These are phyloP conservation scores for Bombardia bombarda DNA, from an alignment of 495 filamentous ascomycete species.

Conservation along the genomic window DNA sequence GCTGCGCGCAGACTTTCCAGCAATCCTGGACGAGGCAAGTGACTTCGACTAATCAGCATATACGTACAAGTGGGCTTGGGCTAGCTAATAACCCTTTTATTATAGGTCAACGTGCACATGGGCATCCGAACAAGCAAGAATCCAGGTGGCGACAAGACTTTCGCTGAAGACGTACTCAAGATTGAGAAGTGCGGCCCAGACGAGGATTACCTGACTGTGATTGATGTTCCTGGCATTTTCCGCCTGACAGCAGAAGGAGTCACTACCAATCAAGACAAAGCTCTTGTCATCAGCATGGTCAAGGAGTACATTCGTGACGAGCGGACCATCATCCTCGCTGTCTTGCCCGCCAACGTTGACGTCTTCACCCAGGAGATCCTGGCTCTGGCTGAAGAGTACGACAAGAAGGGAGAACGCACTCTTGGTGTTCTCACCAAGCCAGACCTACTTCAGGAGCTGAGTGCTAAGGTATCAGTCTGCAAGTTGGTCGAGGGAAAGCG, in stretches of 20 bases:
- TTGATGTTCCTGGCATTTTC: slow-evolving; percentile 61
- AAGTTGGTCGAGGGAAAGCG: slow-evolving; percentile 39
- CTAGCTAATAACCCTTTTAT: background rate
- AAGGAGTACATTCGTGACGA: slow-evolving; percentile 41
- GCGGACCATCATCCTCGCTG: slow-evolving; percentile 50
- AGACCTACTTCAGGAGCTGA: slow-evolving; percentile 44
- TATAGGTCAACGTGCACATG: slow-evolving; percentile 29
- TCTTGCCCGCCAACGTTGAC: slow-evolving; percentile 53
- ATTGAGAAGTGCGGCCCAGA: slow-evolving; percentile 49
- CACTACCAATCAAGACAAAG: slow-evolving; percentile 38
- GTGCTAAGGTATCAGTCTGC: slow-evolving; percentile 30
- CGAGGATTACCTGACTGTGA: slow-evolving; percentile 50
- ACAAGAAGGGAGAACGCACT: slow-evolving; percentile 43
- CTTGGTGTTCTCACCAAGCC: slow-evolving; percentile 56
- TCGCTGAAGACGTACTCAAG: slow-evolving; percentile 45
- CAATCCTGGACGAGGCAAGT: slow-evolving; percentile 19
- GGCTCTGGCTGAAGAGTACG: slow-evolving; percentile 40
- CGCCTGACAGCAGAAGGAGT: slow-evolving; percentile 40
- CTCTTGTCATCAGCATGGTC: slow-evolving; percentile 42
- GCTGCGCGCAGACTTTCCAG: slow-evolving; percentile 11
- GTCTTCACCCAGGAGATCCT: slow-evolving; percentile 56
- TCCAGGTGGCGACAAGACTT: slow-evolving; percentile 19
- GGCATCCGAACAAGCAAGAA: slow-evolving; percentile 19
- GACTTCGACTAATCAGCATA: background rate
- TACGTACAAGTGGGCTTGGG: background rate